These are phyloP conservation scores for Hygrocybe punicea DNA, from an alignment of 768 basidiomycete species.

Conservation along the genomic window DNA sequence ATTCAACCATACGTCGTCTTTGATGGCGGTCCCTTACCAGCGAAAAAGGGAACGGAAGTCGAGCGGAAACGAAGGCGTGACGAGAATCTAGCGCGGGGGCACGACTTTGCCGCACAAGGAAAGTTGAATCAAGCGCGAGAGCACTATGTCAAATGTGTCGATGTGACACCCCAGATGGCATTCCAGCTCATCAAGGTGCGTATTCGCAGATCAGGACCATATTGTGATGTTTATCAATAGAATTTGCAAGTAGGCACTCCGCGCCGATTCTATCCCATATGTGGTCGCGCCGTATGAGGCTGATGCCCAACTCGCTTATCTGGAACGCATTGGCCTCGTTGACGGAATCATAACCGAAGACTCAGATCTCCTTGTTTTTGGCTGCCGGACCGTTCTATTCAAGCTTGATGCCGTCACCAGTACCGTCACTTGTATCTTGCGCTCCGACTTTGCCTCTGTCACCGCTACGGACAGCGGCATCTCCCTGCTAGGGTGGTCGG, in stretches of 20 bases:
- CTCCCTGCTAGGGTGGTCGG: constrained; percentile 85
- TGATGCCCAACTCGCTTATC: constrained; percentile 91
- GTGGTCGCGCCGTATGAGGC: constrained; percentile 98
- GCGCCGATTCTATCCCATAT: constrained; percentile 75
- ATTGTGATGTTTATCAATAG: background rate
- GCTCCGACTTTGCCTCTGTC: constrained; percentile 64
- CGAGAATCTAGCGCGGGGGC: constrained; percentile 72
- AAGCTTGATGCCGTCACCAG: constrained; percentile 74
- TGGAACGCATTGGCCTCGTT: constrained; percentile 77
- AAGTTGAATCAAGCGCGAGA: constrained; percentile 80
- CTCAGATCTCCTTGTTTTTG: constrained; percentile 95
- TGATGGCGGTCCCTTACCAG: constrained; percentile 92
- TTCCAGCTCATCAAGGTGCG: constrained; percentile 92
- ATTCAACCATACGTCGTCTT: constrained; percentile 92
- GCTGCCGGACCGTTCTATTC: constrained; percentile 89
- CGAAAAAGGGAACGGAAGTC: constrained; percentile 86
- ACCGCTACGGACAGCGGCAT: constrained; percentile 51
- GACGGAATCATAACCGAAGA: constrained; percentile 96
- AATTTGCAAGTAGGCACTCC: constrained; percentile 63
- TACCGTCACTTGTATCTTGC: constrained; percentile 65
- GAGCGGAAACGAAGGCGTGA: constrained; percentile 73
- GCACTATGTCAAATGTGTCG: constrained; percentile 83
- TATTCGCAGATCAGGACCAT: background rate
- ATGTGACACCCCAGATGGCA: constrained; percentile 97
- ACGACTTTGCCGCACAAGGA: constrained; percentile 71